Conservation (phyloP, 2,329 filamentous ascomycete genomes). For the Sporothrix mexicana region DNA sequence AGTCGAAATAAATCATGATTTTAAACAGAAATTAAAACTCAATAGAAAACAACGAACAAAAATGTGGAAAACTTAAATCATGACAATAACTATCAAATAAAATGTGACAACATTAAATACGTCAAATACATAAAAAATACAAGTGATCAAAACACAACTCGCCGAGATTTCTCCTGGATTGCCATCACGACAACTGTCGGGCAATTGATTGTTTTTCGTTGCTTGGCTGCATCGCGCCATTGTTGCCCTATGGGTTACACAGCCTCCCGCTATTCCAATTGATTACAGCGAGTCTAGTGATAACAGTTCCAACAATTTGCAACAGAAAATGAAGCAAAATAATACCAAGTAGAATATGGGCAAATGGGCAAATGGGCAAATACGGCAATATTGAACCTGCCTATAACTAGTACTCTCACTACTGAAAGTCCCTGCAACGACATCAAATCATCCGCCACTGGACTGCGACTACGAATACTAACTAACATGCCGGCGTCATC, state of each 20-base stretch:
- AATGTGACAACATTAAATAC: background rate
- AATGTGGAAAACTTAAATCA: background rate
- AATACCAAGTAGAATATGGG: background rate
- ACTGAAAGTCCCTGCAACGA: no score
- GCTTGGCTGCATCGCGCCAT: conserved; percentile 22
- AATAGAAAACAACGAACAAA: background rate
- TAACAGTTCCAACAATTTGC: no score
- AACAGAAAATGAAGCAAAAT: no score
- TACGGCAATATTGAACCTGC: background rate
- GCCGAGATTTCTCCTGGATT: no score
- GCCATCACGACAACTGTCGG: background rate
- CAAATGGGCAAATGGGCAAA: background rate
- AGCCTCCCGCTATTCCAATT: background rate
- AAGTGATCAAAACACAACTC: background rate
- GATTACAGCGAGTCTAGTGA: background rate
- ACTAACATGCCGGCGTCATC: background rate
- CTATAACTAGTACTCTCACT: no score
- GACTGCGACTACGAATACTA: no score
- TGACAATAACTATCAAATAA: background rate
- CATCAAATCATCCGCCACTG: background rate
- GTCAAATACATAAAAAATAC: background rate
- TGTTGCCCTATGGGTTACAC: conserved; percentile 24
- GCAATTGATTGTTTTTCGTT: background rate
- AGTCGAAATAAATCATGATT: background rate
- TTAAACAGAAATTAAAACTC: background rate